Conservation (phyloP, 1,139 yeast genomes). For the Pichia sp. region DNA sequence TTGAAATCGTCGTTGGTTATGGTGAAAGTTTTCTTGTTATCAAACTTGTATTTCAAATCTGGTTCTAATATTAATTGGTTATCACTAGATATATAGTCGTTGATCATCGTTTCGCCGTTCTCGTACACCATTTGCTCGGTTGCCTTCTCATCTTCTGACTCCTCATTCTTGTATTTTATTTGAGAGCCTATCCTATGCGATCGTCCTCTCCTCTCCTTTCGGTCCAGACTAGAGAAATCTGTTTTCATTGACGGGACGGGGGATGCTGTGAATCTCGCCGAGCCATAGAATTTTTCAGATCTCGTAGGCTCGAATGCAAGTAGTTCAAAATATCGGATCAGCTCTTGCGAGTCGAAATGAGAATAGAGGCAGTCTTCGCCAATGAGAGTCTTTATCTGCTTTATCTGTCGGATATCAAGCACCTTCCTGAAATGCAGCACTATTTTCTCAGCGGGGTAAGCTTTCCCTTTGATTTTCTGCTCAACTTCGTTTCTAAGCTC, state of each 20-base stretch:
- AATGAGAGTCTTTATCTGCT: neutral
- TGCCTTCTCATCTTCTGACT: conserved; percentile 13
- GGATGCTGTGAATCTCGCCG: neutral
- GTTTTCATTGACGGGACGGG: conserved; percentile 3
- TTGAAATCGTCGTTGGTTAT: conserved; percentile 60
- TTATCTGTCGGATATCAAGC: neutral
- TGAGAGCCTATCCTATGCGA: conserved; percentile 6
- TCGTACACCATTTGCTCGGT: conserved; percentile 17
- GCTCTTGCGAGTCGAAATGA: neutral
- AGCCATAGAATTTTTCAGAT: conserved; percentile 6
- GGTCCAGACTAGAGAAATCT: conserved; percentile 15
- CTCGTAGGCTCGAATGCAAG: neutral
- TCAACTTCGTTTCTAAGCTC: neutral
- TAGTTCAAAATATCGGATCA: neutral
- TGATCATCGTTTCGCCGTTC: conserved; percentile 15
- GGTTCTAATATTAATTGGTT: conserved; percentile 45
- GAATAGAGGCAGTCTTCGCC: conserved; percentile 1
- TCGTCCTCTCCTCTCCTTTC: conserved; percentile 16
- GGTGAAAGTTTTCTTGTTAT: conserved; percentile 45
- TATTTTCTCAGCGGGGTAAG: neutral
- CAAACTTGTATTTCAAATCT: conserved; percentile 46
- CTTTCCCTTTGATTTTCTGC: neutral
- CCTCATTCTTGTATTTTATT: conserved; percentile 17
- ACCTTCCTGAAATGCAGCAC: neutral
- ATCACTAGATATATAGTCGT: conserved; percentile 27